Percentiles rank a stretch among this genome's conserved stretches.
Evolutionary conservation across 805 yeast species (phyloP).

Genomic region (Danielia oregonensis): DNA sequence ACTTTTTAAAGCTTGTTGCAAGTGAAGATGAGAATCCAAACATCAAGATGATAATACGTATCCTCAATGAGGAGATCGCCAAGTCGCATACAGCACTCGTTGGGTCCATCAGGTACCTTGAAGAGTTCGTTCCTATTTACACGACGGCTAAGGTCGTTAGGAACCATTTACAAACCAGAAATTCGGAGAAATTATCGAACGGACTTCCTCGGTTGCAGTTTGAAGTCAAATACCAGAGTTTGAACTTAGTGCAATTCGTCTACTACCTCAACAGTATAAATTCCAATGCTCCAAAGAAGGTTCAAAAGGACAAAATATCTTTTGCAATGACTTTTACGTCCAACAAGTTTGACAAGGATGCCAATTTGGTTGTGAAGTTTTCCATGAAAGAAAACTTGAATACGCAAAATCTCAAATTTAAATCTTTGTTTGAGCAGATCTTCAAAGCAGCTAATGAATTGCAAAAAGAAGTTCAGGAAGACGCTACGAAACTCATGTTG

Average conservation of each 20-base stretch:
- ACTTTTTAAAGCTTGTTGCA: conserved; percentile 6
- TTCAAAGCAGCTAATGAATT: conserved; percentile 12
- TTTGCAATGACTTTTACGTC: conserved; percentile 24
- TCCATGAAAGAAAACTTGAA: conserved; percentile 37
- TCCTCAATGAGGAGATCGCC: conserved; percentile 21
- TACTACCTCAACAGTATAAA: conserved; percentile 26
- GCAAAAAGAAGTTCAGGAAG: conserved; percentile 4
- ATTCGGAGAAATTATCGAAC: conserved; percentile 19
- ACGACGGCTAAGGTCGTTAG: conserved; percentile 20
- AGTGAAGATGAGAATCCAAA: conserved; percentile 7
- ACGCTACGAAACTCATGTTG: conserved; percentile 8
- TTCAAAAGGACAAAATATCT: conserved; percentile 31
- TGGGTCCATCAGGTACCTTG: conserved; percentile 32
- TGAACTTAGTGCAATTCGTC: conserved; percentile 30
- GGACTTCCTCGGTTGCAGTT: conserved; percentile 29
- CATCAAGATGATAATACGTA: conserved; percentile 18
- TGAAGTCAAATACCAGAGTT: conserved; percentile 28
- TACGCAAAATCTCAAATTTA: conserved; percentile 34
- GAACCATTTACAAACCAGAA: conserved; percentile 9
- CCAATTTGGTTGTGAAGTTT: conserved; percentile 22
- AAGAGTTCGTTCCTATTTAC: conserved; percentile 28
- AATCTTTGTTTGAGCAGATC: conserved; percentile 31
- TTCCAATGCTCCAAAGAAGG: conserved; percentile 27
- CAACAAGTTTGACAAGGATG: conserved; percentile 27
- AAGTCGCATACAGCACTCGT: conserved; percentile 17